phyloP scores from a whole-genome alignment of 208 protist species.

The Leishmania gerbilli region DNA sequence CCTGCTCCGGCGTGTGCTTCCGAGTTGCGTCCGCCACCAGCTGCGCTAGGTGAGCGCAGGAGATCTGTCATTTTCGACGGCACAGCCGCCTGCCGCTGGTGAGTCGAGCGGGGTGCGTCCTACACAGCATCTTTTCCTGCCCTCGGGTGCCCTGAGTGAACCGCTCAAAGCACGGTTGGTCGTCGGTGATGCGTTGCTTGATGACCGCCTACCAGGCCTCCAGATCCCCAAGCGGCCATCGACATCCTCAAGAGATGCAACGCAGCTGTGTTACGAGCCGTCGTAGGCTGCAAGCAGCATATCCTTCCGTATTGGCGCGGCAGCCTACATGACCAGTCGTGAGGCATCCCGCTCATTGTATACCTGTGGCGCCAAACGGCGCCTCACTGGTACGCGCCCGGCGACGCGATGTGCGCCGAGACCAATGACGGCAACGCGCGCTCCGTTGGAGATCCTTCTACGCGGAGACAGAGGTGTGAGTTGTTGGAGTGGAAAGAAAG shows the following conservation, averaged over 20 bases:
- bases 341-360: background rate
- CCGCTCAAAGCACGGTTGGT: background rate
- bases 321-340: background rate
- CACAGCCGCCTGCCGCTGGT: background rate
- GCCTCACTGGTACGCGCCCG: background rate
- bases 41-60: background rate
- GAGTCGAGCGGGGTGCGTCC: background rate
- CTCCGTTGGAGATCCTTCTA: background rate
- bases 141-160: constrained; percentile 1
- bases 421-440: background rate
- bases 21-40: background rate
- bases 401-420: background rate
- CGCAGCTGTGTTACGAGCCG: constrained; percentile 1
- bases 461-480: background rate
- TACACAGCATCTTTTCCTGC: constrained; percentile 7
- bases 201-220: background rate
- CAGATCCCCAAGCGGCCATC: constrained; percentile 8
- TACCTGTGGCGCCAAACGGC: background rate
- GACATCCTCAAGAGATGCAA: constrained; percentile 5
- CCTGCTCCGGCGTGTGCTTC: background rate
- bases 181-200: background rate
- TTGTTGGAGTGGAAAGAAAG: background rate
- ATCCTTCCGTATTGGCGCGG: background rate
- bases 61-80: background rate
- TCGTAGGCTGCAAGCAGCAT: constrained; percentile 19